A percentile compares a stretch with the other conserved stretches of the same genome.
Evolutionary conservation across 768 basidiomycete genomes (phyloP).

Genomic region (Strobilomyces confusus): DNA sequence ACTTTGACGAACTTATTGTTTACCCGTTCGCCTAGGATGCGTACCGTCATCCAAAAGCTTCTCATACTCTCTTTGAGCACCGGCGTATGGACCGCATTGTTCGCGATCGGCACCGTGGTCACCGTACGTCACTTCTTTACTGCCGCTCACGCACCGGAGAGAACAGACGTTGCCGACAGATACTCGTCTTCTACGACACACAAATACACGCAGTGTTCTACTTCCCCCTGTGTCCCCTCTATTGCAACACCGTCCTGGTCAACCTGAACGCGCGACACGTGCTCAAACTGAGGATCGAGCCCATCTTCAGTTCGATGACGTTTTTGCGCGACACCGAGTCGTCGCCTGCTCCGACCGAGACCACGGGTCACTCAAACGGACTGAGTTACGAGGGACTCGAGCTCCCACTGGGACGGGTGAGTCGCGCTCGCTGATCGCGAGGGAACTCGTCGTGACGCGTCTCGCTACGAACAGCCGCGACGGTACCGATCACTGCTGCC

Average conservation of each 20-base stretch:
- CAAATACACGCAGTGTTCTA: conserved; percentile 3
- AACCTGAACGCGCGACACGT: conserved; percentile 29
- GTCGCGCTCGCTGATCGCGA: background rate
- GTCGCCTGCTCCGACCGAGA: background rate
- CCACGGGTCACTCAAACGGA: background rate
- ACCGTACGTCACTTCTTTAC: conserved; percentile 4
- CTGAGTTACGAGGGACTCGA: conserved; percentile 1
- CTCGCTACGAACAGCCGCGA: background rate
- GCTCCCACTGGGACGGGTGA: background rate
- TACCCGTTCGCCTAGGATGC: conserved; percentile 10
- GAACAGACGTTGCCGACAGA: background rate
- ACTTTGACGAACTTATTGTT: background rate
- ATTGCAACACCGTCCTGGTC: conserved; percentile 28
- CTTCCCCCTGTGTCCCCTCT: conserved; percentile 9
- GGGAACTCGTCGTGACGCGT: too few relatives aligned
- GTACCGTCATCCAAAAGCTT: conserved; percentile 10
- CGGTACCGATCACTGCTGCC: background rate
- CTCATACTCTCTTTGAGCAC: conserved; percentile 10
- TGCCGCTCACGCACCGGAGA: background rate
- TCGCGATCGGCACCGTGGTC: conserved; percentile 11
- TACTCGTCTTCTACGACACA: background rate
- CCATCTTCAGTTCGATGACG: conserved; percentile 1
- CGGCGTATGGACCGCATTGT: conserved; percentile 13
- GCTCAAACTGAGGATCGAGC: conserved; percentile 12
- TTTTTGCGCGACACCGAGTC: conserved; percentile 4